Base-by-base conservation (phyloP, 1,139 yeast species). In the Arxiozyma bovina region DNA sequence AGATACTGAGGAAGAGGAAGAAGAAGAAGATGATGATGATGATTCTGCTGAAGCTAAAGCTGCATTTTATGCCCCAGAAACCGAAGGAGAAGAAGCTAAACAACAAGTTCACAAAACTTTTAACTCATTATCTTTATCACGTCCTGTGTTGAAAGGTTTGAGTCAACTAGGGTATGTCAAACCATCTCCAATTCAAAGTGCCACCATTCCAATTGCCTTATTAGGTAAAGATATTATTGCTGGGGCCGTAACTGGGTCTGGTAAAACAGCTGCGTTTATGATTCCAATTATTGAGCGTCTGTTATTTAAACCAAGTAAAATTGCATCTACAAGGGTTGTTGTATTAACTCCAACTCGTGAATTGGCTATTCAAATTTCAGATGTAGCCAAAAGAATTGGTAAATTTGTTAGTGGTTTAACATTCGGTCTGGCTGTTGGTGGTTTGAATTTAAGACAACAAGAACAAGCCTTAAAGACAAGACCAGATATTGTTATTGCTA, bases 221-320 rank as follows among this genome's bases (percentile, higher is more conserved):
- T 72, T 87, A 61, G 99, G 99, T 63, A 91, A 88, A 67, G 96
- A 89, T 70, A 82, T 93, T 53, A 96, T 93, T 62, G 99, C 99
- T n/a, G 98, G 98, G 75, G 99, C 99, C 42, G 96, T 88, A 30
- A 93, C 99, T 3, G 99, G 99, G 74, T 90, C 98, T 42, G 99
- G 99, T 80, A 93, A 93, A 70, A 94, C 99, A 21, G 99, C 98
- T 6, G 99, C 99, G 1, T 93, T 89, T 67, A 83, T 93, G 85
- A 87, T 93, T 55, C 99, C 99, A 20, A 88, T 93, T 45, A 81
- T 94, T 57, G 99, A 94, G 73, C 83, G 99, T 75, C 76, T 93
- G 50, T 74, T 93, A 41, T 93, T 85, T 71, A 87, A 94, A 63
- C 97, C 98, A 11, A 78, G 88, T 53, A 87, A 87, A 64, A 74